Evolutionary conservation across 805 yeast genomes (phyloP), one percentile per base, ranked within the genome.

Genomic region (Blastobotrys mokoenaii): DNA sequence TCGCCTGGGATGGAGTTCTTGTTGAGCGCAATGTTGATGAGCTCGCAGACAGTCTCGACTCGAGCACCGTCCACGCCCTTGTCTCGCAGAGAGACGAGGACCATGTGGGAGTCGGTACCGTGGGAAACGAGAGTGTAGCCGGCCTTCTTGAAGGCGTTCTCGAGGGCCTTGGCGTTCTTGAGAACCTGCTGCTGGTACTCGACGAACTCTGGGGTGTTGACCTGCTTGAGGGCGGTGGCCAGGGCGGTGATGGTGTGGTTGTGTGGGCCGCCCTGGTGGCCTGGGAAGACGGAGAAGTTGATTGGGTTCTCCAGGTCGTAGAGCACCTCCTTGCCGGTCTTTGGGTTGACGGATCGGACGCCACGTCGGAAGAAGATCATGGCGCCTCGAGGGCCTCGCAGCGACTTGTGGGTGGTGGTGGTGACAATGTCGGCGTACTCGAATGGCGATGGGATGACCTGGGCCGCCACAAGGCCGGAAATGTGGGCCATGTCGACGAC

Each of bases 191-290:
- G 64, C 73, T 93, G 98, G 72, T 90, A 90, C 62, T 78, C 84
- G 66, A 78, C 84, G 72, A 82, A 93, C 68, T 89, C 97, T 49
- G 94, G 95, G 43, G 86, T 73, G 53, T 79, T 74, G 50, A 96
- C 94, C 73, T 93, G 98, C 67, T 88, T 88, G 65, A 93, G 79
- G 43, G 98, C 97, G 53, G 89, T 93, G 14, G 97, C 97, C 60
- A 93, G 72, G 31, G 97, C 98, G 57, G 97, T 83, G 65, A 93
- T 93, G 56, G 98, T 93, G 73, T 93, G 98, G 76, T 93, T 93
- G 72, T 93, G 97, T 60, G 98, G 98, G 66, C 98, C 98, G 75
- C 98, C 98, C 75, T 93, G 98, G 71, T 93, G 98, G 56, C 96
- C 98, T 61, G 98, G 98, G 90, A 93, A 93, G 45, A 93, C 98